These are phyloP conservation scores for Karstenula rhodostoma DNA, from an alignment of 2,329 filamentous ascomycete genomes.

Conservation along the genomic window DNA sequence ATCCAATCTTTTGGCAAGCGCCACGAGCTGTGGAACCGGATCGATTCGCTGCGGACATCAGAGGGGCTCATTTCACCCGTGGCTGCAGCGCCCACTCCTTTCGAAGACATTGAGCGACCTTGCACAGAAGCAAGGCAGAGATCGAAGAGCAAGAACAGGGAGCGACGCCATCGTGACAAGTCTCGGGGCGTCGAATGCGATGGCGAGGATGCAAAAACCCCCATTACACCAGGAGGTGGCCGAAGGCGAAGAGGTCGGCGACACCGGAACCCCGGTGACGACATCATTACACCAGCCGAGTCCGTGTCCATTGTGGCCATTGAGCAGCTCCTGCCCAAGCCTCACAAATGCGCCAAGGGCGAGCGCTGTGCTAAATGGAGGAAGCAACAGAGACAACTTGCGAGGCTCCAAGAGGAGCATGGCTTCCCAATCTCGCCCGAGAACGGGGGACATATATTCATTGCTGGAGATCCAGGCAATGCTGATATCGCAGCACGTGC, in stretches of 20 bases:
- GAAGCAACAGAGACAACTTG: conserved; percentile 80
- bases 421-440: conserved; percentile 68
- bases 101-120: conserved; percentile 57
- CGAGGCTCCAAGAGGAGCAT: conserved; percentile 77
- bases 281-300: conserved; percentile 78
- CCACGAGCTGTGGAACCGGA: conserved; percentile 81
- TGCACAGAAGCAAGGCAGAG: conserved; percentile 48
- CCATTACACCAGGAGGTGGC: conserved; percentile 43
- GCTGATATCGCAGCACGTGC: conserved; percentile 68
- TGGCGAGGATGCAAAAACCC: conserved; percentile 36
- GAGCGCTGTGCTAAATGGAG: conserved; percentile 84
- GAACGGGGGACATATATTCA: conserved; percentile 74
- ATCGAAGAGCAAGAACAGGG: conserved; percentile 48
- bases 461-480: conserved; percentile 82
- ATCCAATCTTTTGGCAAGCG: conserved; percentile 84
- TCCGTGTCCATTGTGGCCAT: conserved; percentile 92
- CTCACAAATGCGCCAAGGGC: conserved; percentile 85
- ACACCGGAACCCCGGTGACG: conserved; percentile 56
- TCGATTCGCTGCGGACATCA: conserved; percentile 69
- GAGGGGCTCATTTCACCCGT: conserved; percentile 50
- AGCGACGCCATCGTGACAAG: conserved; percentile 41
- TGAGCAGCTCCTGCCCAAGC: conserved; percentile 85
- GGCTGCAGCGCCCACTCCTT: conserved; percentile 56
- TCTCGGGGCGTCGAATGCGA: conserved; percentile 36
- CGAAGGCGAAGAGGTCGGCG: conserved; percentile 52